Base-by-base conservation (phyloP, 371 early-diverging fungal species). In the Syncephalastrum sp. region DNA sequence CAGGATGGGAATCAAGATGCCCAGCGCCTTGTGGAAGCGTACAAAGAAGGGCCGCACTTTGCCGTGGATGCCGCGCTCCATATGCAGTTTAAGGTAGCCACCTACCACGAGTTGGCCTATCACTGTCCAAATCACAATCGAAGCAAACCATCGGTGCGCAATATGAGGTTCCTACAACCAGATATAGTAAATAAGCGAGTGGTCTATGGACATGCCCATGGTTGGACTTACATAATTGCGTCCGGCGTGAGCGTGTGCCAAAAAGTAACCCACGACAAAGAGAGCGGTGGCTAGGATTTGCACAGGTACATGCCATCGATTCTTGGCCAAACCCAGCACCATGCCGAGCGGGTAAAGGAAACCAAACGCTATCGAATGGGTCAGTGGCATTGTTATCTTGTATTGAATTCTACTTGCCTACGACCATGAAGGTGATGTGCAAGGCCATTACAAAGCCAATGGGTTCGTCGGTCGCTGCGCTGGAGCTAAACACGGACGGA, bases 241-340 rank as follows among this genome's bases (percentile, higher is more conserved):
- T 13, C 87, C 87, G 41, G 69, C 66, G 55, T 86, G 87, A 27
- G 80, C 75, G 59, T 86, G 87, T 0, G 75, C 87, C 44, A 87
- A 67, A 52, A 86, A 71, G 49, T 77, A 79, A 3, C 87, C 87
- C 14, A 79, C 57, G 0, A 75, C 59, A 51, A 83, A 79, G 23
- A 85, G 47, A 1, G 68, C 59, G 2, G 76, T 65, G 33, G 75
- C 87, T 1, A 77, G 38, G 19, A 79, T 65, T 55, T 86, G 86
- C 29, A 85, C 76, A 5, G 86, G 86, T 5, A 87, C 85, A 68
- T 87, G 87, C 84, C 83, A 83, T 16, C 63, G 68, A 60, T 81
- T 77, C 53, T 67, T 78, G 15, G 74, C 72, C 16, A 87, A 63
- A 7, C 86, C 87, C 13, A 87, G 58, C 0, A 87, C 82, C 74